A percentile compares a stretch with the other conserved stretches of the same genome.
These are phyloP conservation scores for Cokeromyces recurvatus DNA, from an alignment of 371 early-diverging fungal genomes.

Conservation along the genomic window DNA sequence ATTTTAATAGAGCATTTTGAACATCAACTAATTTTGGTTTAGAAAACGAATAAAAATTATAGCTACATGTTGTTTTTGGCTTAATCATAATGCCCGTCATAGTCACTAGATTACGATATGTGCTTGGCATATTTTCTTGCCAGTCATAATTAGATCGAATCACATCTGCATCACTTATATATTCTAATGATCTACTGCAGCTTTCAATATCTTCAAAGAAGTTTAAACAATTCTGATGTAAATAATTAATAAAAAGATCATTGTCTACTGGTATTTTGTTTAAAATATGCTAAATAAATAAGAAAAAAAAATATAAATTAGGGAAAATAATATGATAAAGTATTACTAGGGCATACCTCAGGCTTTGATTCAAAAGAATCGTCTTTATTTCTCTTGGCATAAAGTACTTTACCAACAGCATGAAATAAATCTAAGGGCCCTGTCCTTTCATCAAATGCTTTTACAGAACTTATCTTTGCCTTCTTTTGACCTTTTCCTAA, in stretches of 20 bases:
- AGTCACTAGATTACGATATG: conserved; percentile 9
- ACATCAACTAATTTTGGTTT: neutral
- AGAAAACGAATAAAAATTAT: neutral
- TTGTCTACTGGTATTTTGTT: conserved; percentile 13
- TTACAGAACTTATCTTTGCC: neutral
- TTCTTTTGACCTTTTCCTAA: too few relatives aligned
- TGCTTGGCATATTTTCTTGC: conserved; percentile 1
- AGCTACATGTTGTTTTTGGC: neutral
- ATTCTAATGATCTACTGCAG: conserved; percentile 7
- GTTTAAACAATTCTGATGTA: conserved; percentile 23
- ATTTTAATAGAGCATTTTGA: neutral
- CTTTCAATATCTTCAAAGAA: conserved; percentile 19
- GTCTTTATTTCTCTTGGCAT: conserved; percentile 26
- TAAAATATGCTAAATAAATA: conserved; percentile 26
- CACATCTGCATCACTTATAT: conserved; percentile 22
- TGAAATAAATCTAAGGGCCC: conserved; percentile 30
- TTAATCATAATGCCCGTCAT: conserved; percentile 26
- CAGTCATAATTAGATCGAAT: conserved; percentile 20
- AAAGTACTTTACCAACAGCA: conserved; percentile 38
- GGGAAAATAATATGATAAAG: too few relatives aligned
- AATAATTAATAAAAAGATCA: conserved; percentile 17
- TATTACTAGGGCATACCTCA: too few relatives aligned
- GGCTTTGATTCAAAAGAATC: conserved; percentile 25
- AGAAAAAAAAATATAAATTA: neutral
- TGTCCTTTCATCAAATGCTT: conserved; percentile 5